Percentiles rank a stretch among this genome's conserved stretches.
Evolutionary conservation across 768 basidiomycete species (phyloP).

Genomic region (Panaeolus cyanescens): DNA sequence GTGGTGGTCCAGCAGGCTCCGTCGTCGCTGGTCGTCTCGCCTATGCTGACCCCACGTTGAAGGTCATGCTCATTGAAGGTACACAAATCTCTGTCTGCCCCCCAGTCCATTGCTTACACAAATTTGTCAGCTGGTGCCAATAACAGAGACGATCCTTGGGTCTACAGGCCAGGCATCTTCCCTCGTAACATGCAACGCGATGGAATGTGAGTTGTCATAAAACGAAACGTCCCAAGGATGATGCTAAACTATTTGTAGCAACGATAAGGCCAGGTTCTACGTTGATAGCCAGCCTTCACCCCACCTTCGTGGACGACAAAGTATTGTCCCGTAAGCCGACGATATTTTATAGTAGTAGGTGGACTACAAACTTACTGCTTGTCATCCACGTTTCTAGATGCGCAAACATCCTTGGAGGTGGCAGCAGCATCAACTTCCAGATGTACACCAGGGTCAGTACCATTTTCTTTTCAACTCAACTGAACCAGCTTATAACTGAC

Average conservation of each 20-base stretch:
- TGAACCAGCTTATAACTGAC: neutral
- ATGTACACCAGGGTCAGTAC: conserved; percentile 64
- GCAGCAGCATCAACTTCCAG: conserved; percentile 77
- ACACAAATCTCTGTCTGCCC: neutral
- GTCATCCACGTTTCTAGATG: conserved; percentile 38
- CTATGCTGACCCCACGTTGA: conserved; percentile 69
- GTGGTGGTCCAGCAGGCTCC: conserved; percentile 66
- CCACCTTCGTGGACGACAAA: conserved; percentile 60
- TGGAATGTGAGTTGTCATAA: conserved; percentile 50
- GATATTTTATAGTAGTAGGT: neutral
- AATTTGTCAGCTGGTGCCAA: conserved; percentile 56
- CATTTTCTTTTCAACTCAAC: neutral
- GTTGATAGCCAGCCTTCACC: conserved; percentile 59
- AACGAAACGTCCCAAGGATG: neutral
- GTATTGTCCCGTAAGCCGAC: conserved; percentile 63
- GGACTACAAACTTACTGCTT: too few species aligned
- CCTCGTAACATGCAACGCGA: conserved; percentile 73
- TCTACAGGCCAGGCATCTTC: conserved; percentile 71
- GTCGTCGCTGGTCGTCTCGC: conserved; percentile 72
- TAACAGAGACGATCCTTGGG: conserved; percentile 76
- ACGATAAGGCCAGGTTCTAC: conserved; percentile 77
- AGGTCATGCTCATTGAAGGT: conserved; percentile 80
- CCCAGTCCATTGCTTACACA: neutral
- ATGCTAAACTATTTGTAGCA: conserved; percentile 35
- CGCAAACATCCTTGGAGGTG: conserved; percentile 64